A percentile compares a stretch with the other conserved stretches of the same genome.
These are phyloP conservation scores for Eucalyptus rudis DNA, from an alignment of 345 rosid species.

Conservation along the genomic window DNA sequence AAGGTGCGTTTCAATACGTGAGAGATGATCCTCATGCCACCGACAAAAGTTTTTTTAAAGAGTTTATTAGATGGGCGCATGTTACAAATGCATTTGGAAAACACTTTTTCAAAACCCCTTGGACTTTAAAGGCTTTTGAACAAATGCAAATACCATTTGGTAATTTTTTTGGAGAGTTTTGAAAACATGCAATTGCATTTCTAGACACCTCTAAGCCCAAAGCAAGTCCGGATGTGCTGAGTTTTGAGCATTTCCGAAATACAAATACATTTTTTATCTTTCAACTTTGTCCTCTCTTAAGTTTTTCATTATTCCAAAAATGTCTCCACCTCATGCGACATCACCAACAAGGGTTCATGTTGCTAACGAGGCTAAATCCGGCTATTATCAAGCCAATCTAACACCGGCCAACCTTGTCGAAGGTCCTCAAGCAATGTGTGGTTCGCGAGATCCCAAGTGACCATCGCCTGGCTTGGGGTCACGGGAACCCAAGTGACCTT, in stretches of 20 bases:
- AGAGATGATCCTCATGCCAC: background rate
- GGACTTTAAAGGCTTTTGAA: too few species aligned
- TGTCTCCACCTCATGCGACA: fast-evolving
- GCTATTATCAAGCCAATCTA: fast-evolving
- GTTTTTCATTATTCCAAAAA: too few species aligned
- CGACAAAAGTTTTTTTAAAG: background rate
- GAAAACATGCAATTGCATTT: background rate
- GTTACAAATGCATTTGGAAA: background rate
- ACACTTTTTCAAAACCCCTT: background rate
- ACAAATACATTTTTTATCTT: too few species aligned
- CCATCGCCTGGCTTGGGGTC: fast-evolving
- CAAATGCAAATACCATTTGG: too few species aligned
- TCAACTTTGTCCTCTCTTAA: background rate
- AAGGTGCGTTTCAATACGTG: background rate
- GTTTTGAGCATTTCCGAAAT: background rate
- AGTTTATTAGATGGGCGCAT: background rate
- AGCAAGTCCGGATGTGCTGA: background rate
- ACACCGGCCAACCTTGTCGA: fast-evolving
- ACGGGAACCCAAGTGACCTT: too few species aligned
- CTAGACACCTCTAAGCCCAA: background rate
- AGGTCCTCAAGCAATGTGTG: too few species aligned
- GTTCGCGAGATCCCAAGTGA: too few species aligned
- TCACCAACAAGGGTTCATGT: background rate
- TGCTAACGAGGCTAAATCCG: too few species aligned
- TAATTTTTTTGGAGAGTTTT: too few species aligned